phyloP scores from a whole-genome alignment of 495 filamentous ascomycete genomes.

The Podospora sp. region DNA sequence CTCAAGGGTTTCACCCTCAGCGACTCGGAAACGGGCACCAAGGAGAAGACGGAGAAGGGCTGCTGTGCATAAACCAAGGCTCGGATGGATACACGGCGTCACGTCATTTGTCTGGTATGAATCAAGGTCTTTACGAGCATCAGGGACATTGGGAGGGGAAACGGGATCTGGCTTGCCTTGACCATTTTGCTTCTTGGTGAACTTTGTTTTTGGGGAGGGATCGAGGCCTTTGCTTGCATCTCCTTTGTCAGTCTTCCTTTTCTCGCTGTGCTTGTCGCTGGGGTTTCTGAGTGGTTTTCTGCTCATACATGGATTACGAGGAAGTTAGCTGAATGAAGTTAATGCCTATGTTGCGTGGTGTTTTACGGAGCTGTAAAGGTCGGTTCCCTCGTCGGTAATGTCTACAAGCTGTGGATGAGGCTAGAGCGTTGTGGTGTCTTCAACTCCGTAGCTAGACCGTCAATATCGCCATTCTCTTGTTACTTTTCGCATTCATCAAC shows the following conservation, averaged over 20 bases:
- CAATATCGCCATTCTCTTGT: neutral
- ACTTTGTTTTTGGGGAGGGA: slow-evolving; percentile 24
- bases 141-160: slow-evolving; percentile 27
- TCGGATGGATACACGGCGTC: slow-evolving; percentile 52
- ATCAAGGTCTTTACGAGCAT: slow-evolving; percentile 40
- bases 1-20: slow-evolving; percentile 79
- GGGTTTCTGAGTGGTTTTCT: slow-evolving; percentile 30
- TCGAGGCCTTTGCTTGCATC: slow-evolving; percentile 29
- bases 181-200: slow-evolving; percentile 35
- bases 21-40: slow-evolving; percentile 63
- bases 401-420: neutral
- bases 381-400: neutral
- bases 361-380: no score
- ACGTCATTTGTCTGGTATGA: slow-evolving; percentile 44
- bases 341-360: slow-evolving; percentile 20
- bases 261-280: slow-evolving; percentile 28
- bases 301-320: slow-evolving; percentile 35
- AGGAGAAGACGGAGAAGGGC: slow-evolving; percentile 73
- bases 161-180: slow-evolving; percentile 43
- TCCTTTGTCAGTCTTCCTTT: slow-evolving; percentile 39
- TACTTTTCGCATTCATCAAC: no score
- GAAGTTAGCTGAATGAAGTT: slow-evolving; percentile 37
- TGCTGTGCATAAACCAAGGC: slow-evolving; percentile 66
- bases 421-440: neutral
- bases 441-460: neutral